Evolutionary conservation across 2,329 filamentous ascomycete genomes (phyloP).

Genomic region (Torrubiella hemipterigena): DNA sequence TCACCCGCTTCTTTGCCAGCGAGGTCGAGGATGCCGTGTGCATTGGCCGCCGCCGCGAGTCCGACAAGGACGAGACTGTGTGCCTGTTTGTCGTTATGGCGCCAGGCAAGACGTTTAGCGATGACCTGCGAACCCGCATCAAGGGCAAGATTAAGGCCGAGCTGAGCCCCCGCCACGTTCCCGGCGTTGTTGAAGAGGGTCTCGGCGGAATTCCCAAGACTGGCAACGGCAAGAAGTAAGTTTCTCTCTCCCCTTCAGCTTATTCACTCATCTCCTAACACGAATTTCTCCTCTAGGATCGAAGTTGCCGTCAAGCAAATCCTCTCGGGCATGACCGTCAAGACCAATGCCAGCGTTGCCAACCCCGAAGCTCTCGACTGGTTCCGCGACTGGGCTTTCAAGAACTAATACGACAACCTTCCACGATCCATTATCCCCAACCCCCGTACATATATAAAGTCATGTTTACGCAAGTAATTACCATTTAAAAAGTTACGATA

Average conservation of each 20-base stretch:
- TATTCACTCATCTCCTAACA: not conserved
- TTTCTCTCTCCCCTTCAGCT: constrained; percentile 9
- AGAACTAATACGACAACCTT: constrained; percentile 22
- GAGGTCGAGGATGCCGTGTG: constrained; percentile 81
- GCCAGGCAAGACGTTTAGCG: constrained; percentile 40
- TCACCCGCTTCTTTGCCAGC: constrained; percentile 67
- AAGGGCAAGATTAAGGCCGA: constrained; percentile 60
- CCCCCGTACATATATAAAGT: not conserved
- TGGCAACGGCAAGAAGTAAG: constrained; percentile 88
- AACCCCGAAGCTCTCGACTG: constrained; percentile 82
- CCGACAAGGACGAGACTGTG: constrained; percentile 74
- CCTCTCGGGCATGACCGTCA: constrained; percentile 72
- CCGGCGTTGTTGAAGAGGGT: constrained; percentile 69
- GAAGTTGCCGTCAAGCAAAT: constrained; percentile 97
- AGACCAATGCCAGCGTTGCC: constrained; percentile 85
- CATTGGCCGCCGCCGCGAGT: constrained; percentile 60
- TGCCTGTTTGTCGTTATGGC: constrained; percentile 78
- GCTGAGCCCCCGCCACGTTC: constrained; percentile 81
- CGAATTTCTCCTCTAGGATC: constrained; percentile 43
- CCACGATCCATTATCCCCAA: too few relatives aligned
- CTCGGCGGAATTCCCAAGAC: constrained; percentile 77
- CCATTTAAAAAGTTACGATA: not conserved
- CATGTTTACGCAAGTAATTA: not conserved
- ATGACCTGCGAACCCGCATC: constrained; percentile 50
- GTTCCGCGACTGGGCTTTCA: constrained; percentile 67